These are phyloP conservation scores for Tephrocybe sp. DNA, from an alignment of 768 basidiomycete species.

Conservation along the genomic window DNA sequence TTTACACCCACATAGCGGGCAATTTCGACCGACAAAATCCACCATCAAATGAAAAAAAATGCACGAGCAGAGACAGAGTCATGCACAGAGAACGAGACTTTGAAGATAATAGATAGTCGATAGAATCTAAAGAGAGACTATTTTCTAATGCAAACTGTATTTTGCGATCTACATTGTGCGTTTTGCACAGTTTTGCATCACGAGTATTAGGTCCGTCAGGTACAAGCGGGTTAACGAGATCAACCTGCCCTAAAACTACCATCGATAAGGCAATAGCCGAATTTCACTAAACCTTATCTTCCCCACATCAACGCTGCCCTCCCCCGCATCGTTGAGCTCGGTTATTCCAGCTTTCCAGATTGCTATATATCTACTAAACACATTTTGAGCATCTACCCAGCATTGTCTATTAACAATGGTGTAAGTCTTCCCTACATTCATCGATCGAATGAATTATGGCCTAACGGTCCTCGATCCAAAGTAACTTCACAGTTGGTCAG, in stretches of 20 bases:
- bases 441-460: constrained; percentile 13
- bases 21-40: no score
- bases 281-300: constrained; percentile 32
- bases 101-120: no score
- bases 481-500: constrained; percentile 89
- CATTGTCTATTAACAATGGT: constrained; percentile 70
- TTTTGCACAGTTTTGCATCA: no score
- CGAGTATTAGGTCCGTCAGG: no score
- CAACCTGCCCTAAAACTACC: constrained; percentile 34
- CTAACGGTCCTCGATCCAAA: constrained; percentile 36
- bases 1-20: no score
- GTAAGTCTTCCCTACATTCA: constrained; percentile 45
- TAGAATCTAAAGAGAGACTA: no score
- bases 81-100: no score
- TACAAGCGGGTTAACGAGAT: no score
- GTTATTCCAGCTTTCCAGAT: constrained; percentile 22
- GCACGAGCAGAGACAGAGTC: no score
- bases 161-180: no score
- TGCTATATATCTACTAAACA: constrained; percentile 18
- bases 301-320: constrained; percentile 28
- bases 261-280: constrained; percentile 37
- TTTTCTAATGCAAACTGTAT: no score
- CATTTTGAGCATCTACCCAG: constrained; percentile 20
- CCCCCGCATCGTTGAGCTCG: constrained; percentile 1
- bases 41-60: no score